These are phyloP conservation scores for Xylariales sp. DNA, from an alignment of 2,329 filamentous ascomycete genomes.

Conservation along the genomic window DNA sequence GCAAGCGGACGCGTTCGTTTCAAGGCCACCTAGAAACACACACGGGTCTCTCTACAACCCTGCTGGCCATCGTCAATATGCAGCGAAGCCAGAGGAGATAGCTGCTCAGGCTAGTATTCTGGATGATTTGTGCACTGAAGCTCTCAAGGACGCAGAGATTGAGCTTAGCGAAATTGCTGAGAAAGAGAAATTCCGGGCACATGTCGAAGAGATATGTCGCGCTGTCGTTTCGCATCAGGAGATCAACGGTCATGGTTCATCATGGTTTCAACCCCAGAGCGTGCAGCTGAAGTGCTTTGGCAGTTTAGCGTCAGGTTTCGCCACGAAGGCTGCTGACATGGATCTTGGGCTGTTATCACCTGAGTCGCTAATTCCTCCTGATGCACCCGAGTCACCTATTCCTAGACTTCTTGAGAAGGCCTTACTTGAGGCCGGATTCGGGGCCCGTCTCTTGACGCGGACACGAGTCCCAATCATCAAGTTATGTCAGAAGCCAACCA, in stretches of 20 bases:
- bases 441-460: slow-evolving; percentile 70
- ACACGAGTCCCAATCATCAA: slow-evolving; percentile 87
- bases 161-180: slow-evolving; percentile 56
- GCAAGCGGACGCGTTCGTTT: slow-evolving; percentile 19
- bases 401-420: slow-evolving; percentile 72
- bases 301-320: slow-evolving; percentile 79
- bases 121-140: slow-evolving; percentile 41
- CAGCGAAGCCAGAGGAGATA: slow-evolving; percentile 38
- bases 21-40: slow-evolving; percentile 17
- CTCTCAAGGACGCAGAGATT: slow-evolving; percentile 60
- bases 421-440: slow-evolving; percentile 66
- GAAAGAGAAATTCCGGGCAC: slow-evolving; percentile 66
- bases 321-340: slow-evolving; percentile 84
- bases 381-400: slow-evolving; percentile 55
- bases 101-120: slow-evolving; percentile 44
- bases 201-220: slow-evolving; percentile 61
- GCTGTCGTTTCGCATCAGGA: slow-evolving; percentile 53
- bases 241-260: slow-evolving; percentile 28
- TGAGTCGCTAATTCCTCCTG: slow-evolving; percentile 48
- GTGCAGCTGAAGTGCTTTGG: slow-evolving; percentile 76
- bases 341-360: slow-evolving; percentile 75
- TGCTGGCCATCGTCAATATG: slow-evolving; percentile 22
- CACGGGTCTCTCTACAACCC: slow-evolving; percentile 28
- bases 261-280: slow-evolving; percentile 46
- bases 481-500: slow-evolving; percentile 67